A percentile compares a stretch with the other conserved stretches of the same genome.
Evolutionary conservation across 1,139 yeast genomes (phyloP).

Genomic region (Yamadazyma triangularis): DNA sequence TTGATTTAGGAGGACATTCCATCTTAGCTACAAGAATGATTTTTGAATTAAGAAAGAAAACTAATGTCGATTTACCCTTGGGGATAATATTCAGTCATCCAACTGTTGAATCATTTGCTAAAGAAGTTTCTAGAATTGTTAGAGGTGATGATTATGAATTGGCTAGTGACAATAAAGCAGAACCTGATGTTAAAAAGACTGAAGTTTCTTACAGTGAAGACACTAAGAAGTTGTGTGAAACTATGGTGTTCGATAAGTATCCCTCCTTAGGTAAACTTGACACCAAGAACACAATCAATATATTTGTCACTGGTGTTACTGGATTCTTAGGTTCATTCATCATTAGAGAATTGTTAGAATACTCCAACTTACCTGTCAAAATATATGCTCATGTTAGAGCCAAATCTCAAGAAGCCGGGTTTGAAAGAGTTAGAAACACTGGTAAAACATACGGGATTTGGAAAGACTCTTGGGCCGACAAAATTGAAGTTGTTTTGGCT

Average conservation of each 20-base stretch:
- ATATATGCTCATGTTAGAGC: constrained; percentile 93
- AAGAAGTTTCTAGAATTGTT: constrained; percentile 57
- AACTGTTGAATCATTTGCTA: constrained; percentile 74
- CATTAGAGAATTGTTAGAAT: constrained; percentile 64
- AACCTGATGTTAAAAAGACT: constrained; percentile 11
- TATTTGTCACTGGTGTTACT: constrained; percentile 92
- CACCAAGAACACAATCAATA: constrained; percentile 43
- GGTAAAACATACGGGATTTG: constrained; percentile 84
- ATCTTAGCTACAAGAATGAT: constrained; percentile 96
- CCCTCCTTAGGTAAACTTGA: constrained; percentile 26
- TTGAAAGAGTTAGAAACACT: constrained; percentile 72
- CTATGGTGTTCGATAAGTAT: constrained; percentile 39
- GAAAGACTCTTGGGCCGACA: constrained; percentile 56
- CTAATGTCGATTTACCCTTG: constrained; percentile 78
- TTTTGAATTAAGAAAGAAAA: constrained; percentile 76
- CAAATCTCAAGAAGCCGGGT: constrained; percentile 56
- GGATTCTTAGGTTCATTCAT: constrained; percentile 95
- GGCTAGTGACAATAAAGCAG: constrained; percentile 28
- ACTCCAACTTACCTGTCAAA: constrained; percentile 41
- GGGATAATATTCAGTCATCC: constrained; percentile 89
- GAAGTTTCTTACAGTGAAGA: constrained; percentile 65
- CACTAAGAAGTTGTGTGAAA: constrained; percentile 53
- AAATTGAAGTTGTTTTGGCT: constrained; percentile 75
- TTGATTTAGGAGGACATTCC: constrained; percentile 97
- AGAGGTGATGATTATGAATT: constrained; percentile 42